These are phyloP conservation scores for Wallacemonas sp. DNA, from an alignment of 208 protist species.

Conservation along the genomic window DNA sequence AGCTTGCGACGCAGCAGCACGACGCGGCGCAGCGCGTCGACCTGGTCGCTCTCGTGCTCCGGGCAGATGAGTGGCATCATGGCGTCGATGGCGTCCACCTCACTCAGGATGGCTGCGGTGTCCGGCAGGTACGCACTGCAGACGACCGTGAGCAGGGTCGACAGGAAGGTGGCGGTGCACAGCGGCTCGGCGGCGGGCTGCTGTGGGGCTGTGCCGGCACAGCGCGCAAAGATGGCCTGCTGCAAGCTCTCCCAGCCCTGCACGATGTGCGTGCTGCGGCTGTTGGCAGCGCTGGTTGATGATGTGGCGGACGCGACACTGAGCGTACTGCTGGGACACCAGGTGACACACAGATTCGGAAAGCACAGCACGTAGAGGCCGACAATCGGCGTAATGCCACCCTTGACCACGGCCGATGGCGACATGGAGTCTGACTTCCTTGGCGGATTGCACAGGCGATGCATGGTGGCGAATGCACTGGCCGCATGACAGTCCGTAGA, in stretches of 20 bases:
- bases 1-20: slow-evolving; percentile 51
- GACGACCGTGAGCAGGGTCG: slow-evolving; percentile 30
- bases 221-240: slow-evolving; percentile 22
- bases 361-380: slow-evolving; percentile 32
- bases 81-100: slow-evolving; percentile 64
- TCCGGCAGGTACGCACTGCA: slow-evolving; percentile 51
- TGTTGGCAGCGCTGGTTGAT: not conserved
- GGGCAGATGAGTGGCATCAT: slow-evolving; percentile 53
- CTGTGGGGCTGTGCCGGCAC: not conserved
- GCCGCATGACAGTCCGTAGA: too few relatives aligned
- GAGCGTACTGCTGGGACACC: slow-evolving; percentile 34
- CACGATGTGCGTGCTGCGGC: slow-evolving; percentile 14
- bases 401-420: not conserved
- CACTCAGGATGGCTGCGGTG: slow-evolving; percentile 37
- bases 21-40: slow-evolving; percentile 58
- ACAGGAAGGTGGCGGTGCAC: slow-evolving; percentile 28
- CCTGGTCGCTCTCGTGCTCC: slow-evolving; percentile 56
- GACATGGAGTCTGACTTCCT: not conserved
- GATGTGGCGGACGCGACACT: slow-evolving; percentile 12
- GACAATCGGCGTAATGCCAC: not conserved
- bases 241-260: slow-evolving; percentile 38
- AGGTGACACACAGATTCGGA: slow-evolving; percentile 33
- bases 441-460: too few relatives aligned
- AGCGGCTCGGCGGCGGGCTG: not conserved
- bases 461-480: too few relatives aligned